These are phyloP conservation scores for Boletus sp. DNA, from an alignment of 1,284 basidiomycete genomes.

Conservation along the genomic window DNA sequence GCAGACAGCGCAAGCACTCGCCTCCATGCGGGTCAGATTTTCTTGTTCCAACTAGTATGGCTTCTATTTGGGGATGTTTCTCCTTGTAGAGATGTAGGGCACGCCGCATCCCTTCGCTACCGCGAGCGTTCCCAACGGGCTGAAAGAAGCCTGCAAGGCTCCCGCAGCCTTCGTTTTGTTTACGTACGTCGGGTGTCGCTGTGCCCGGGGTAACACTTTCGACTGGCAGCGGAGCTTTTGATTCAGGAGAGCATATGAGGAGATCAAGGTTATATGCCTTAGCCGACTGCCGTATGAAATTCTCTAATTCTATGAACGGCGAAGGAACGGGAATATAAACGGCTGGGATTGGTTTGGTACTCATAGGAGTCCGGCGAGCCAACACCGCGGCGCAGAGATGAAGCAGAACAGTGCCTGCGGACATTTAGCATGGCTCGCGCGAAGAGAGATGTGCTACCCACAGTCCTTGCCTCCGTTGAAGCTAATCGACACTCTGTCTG, in stretches of 20 bases:
- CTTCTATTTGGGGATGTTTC: conserved; percentile 60
- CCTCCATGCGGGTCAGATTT: conserved; percentile 90
- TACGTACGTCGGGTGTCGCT: conserved; percentile 15
- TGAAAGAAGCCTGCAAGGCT: conserved; percentile 2
- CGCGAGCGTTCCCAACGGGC: conserved; percentile 48
- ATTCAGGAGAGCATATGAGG: conserved; percentile 51
- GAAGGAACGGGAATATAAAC: conserved; percentile 90
- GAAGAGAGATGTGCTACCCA: conserved; percentile 40
- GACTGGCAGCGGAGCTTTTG: conserved; percentile 32
- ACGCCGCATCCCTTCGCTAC: conserved; percentile 78
- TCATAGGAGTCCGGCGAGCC: conserved; percentile 38
- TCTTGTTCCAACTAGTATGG: conserved; percentile 87
- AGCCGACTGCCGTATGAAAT: conserved; percentile 71
- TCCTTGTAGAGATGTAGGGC: conserved; percentile 77
- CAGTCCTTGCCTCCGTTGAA: conserved; percentile 99
- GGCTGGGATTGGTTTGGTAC: conserved; percentile 58
- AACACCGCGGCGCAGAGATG: conserved; percentile 83
- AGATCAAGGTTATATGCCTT: conserved; percentile 77
- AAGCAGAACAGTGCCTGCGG: conserved; percentile 85
- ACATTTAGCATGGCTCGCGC: conserved; percentile 4
- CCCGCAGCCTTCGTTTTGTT: conserved; percentile 2
- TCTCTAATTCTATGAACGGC: conserved; percentile 82
- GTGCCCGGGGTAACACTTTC: conserved; percentile 32
- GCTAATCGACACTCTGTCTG: conserved; percentile 74
- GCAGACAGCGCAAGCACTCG: conserved; percentile 39